Percentiles rank a stretch among this genome's conserved stretches.
These are phyloP conservation scores for Mucor mucedo DNA, from an alignment of 371 early-diverging fungal species.

Conservation along the genomic window DNA sequence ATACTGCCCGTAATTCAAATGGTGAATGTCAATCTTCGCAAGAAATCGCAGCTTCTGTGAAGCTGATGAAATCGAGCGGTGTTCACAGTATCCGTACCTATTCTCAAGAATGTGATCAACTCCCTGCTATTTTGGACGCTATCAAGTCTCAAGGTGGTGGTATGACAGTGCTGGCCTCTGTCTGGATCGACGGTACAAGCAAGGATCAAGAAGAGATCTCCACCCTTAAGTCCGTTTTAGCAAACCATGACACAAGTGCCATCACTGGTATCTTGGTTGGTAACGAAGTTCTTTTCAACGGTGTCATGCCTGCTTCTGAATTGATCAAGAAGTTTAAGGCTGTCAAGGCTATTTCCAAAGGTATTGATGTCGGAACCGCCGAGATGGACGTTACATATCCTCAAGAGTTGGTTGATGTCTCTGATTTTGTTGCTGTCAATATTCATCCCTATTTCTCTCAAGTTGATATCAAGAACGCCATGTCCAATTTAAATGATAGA, in stretches of 20 bases:
- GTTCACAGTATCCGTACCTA: slow-evolving; percentile 49
- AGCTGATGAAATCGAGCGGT: slow-evolving; percentile 39
- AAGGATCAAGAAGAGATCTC: slow-evolving; percentile 38
- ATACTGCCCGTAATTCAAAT: slow-evolving; percentile 38
- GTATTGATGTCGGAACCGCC: slow-evolving; percentile 56
- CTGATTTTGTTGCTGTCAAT: slow-evolving; percentile 57
- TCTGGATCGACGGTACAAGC: slow-evolving; percentile 46
- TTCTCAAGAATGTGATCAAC: slow-evolving; percentile 51
- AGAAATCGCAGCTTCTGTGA: slow-evolving; percentile 30
- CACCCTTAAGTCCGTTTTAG: slow-evolving; percentile 25
- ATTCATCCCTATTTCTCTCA: slow-evolving; percentile 64
- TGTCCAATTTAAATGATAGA: slow-evolving; percentile 35
- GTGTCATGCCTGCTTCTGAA: slow-evolving; percentile 21
- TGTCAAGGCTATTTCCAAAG: slow-evolving; percentile 44
- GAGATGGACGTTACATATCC: slow-evolving; percentile 48
- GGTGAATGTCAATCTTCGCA: slow-evolving; percentile 38
- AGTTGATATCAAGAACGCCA: slow-evolving; percentile 36
- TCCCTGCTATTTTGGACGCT: slow-evolving; percentile 40
- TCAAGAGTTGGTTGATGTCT: slow-evolving; percentile 38
- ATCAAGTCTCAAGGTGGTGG: slow-evolving; percentile 35
- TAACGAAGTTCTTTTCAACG: slow-evolving; percentile 44
- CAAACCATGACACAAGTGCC: slow-evolving; percentile 15
- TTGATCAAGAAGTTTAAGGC: slow-evolving; percentile 43
- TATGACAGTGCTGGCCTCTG: slow-evolving; percentile 49
- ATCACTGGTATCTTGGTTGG: slow-evolving; percentile 50